Evolutionary conservation across 345 rosid genomes (phyloP).

Genomic region (Camelina sativa): DNA sequence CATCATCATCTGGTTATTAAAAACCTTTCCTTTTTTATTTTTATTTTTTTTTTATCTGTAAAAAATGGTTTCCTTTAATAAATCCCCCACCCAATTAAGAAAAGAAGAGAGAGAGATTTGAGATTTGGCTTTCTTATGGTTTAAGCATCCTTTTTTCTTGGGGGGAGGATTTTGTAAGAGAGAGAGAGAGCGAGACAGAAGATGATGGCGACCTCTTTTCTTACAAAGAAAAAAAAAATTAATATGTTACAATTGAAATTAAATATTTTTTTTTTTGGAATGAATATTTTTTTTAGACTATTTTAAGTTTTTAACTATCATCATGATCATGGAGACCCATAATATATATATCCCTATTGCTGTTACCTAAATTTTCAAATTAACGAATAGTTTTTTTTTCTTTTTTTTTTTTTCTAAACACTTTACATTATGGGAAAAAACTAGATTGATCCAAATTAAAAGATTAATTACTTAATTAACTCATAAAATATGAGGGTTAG

Average conservation of each 20-base stretch:
- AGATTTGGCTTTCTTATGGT: conserved; percentile 34
- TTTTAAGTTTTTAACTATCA: too few species aligned
- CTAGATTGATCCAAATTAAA: too few species aligned
- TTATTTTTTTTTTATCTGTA: conserved; percentile 37
- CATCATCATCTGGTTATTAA: conserved; percentile 39
- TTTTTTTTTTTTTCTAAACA: too few species aligned
- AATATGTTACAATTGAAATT: conserved; percentile 19
- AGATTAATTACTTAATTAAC: too few species aligned
- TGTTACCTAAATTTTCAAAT: too few species aligned
- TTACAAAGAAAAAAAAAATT: background rate
- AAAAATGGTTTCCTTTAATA: conserved; percentile 26
- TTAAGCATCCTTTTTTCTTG: conserved; percentile 23
- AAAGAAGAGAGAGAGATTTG: conserved; percentile 37
- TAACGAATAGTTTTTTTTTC: too few species aligned
- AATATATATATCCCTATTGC: too few species aligned
- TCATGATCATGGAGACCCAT: too few species aligned
- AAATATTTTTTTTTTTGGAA: too few species aligned
- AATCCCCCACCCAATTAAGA: conserved; percentile 41
- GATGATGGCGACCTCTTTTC: conserved; percentile 44
- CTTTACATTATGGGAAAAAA: too few species aligned
- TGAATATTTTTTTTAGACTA: too few species aligned
- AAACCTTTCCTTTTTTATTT: conserved; percentile 51
- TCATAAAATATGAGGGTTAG: too few species aligned
- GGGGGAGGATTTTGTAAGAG: conserved; percentile 15
- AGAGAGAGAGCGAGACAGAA: conserved; percentile 42